Percentiles rank a stretch among this genome's conserved stretches.
These are phyloP conservation scores for Setaria italica DNA, from an alignment of 202 grass and related monocot species.

Conservation along the genomic window DNA sequence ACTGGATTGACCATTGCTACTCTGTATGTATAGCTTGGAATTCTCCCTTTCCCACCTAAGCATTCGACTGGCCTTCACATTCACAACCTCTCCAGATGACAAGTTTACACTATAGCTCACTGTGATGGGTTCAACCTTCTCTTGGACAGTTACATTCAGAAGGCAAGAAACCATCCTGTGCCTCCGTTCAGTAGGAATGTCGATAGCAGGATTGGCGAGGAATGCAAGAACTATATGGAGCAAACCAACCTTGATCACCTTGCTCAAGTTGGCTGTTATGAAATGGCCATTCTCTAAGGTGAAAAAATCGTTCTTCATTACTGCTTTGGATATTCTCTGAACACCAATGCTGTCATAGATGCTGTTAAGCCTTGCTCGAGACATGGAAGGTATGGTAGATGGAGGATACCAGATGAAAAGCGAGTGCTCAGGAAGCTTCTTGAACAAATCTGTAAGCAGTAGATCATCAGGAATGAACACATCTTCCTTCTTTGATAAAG, in stretches of 20 bases:
- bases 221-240: constrained; percentile 53
- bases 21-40: constrained; percentile 47
- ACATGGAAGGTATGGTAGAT: constrained; percentile 23
- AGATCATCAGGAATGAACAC: constrained; percentile 75
- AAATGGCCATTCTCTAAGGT: constrained; percentile 2
- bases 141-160: constrained; percentile 51
- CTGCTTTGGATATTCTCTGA: constrained; percentile 56
- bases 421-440: constrained; percentile 32
- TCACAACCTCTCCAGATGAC: constrained; percentile 38
- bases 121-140: constrained; percentile 45
- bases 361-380: constrained; percentile 50
- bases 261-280: background rate
- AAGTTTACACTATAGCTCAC: constrained; percentile 56
- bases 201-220: constrained; percentile 42
- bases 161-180: constrained; percentile 47
- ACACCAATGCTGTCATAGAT: constrained; percentile 63
- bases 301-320: constrained; percentile 46
- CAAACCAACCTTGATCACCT: constrained; percentile 51
- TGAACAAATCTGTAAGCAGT: constrained; percentile 68
- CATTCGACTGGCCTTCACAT: constrained; percentile 43
- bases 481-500: constrained; percentile 47
- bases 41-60: constrained; percentile 66
- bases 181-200: constrained; percentile 45
- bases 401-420: constrained; percentile 67
- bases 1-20: background rate